Evolutionary conservation across 2,329 filamentous ascomycete species (phyloP).

Genomic region (Hypoxylon sp.): DNA sequence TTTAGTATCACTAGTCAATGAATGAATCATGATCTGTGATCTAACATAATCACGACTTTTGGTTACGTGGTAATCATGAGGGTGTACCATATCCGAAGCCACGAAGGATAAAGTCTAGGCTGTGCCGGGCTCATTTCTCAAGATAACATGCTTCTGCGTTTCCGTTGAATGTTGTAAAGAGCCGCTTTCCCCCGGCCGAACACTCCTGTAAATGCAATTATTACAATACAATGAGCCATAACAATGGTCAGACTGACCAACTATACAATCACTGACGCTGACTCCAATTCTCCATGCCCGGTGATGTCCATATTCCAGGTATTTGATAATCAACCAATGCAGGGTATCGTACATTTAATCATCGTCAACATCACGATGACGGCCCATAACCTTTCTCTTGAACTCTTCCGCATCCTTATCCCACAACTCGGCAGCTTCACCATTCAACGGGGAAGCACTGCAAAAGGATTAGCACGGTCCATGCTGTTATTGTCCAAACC

Average conservation of each 20-base stretch:
- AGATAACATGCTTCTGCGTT: conserved; percentile 28
- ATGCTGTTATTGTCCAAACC: conserved; percentile 11
- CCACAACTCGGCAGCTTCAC: conserved; percentile 96
- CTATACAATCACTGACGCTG: conserved; percentile 55
- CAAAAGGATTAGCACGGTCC: conserved; percentile 38
- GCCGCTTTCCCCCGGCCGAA: conserved; percentile 25
- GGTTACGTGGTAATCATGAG: neutral
- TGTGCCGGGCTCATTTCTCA: conserved; percentile 34
- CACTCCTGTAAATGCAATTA: conserved; percentile 43
- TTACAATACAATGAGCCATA: conserved; percentile 10
- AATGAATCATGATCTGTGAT: conserved; percentile 55
- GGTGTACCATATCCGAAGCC: neutral
- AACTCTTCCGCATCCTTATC: conserved; percentile 89
- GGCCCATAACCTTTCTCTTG: conserved; percentile 77
- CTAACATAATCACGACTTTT: conserved; percentile 17
- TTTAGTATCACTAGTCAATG: conserved; percentile 58
- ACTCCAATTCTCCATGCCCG: conserved; percentile 59
- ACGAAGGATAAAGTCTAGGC: conserved; percentile 1
- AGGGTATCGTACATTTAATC: conserved; percentile 57
- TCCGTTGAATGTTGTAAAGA: conserved; percentile 33
- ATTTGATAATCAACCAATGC: conserved; percentile 23
- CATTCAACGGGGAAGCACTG: conserved; percentile 93
- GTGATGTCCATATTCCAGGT: conserved; percentile 34
- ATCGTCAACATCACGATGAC: conserved; percentile 74
- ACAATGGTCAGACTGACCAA: conserved; percentile 36